phyloP scores from a whole-genome alignment of 257 asterid genomes.

The Capsicum pubescens region DNA sequence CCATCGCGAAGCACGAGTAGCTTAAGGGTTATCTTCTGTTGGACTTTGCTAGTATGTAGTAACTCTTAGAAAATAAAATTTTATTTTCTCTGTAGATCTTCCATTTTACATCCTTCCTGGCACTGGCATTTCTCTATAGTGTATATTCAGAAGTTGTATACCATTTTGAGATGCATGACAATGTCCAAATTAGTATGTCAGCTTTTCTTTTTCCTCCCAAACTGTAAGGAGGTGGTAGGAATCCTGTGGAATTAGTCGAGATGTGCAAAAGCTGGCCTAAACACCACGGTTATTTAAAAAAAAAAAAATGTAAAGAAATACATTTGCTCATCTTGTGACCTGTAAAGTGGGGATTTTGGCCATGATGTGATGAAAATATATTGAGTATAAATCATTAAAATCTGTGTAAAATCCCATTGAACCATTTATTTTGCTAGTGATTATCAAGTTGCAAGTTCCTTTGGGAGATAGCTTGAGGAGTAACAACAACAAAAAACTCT shows the following conservation, averaged over 20 bases:
- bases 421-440: neutral
- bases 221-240: neutral
- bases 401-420: neutral
- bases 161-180: neutral
- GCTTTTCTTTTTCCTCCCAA: neutral
- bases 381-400: neutral
- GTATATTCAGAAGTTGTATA: neutral
- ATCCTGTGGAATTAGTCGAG: too few species aligned
- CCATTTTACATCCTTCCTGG: neutral
- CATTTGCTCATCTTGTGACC: neutral
- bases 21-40: neutral
- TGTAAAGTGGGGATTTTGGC: slow-evolving; percentile 2
- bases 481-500: too few species aligned
- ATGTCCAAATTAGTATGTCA: neutral
- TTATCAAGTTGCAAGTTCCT: neutral
- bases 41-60: neutral
- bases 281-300: too few species aligned
- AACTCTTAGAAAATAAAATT: neutral
- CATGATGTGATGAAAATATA: neutral
- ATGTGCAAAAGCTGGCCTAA: too few species aligned
- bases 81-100: neutral
- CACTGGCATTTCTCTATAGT: neutral
- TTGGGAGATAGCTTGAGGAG: neutral
- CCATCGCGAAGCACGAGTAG: slow-evolving; percentile 45
- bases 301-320: neutral